Base-by-base conservation (phyloP, 2,329 filamentous ascomycete species). In the Elsinoe batatas region DNA sequence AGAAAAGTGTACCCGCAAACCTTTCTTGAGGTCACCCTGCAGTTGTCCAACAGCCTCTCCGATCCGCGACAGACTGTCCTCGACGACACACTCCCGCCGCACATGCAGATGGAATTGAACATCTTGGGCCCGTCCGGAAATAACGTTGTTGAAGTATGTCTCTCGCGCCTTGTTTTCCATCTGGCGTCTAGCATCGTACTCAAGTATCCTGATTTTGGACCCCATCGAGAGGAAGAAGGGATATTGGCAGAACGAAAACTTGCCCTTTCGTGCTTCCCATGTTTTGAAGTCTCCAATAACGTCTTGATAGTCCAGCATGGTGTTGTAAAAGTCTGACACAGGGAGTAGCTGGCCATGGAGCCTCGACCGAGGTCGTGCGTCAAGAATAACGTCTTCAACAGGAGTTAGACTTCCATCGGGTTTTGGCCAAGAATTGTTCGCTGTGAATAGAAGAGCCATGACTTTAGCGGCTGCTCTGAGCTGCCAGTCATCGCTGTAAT, bases 191-290 rank as follows among this genome's bases (percentile, higher is more conserved):
- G 89, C 88, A 69, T 96, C 91, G 64, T 94, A 81, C 65, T 95
- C 89, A 63, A 95, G 76, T 46, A 95, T 91, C 61, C 85, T 85
- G 57, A 93, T 95, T 70, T 96, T 96, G 26, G 90, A 86, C 75
- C 88, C 91, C 61, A 96, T 90, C 59, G 89, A 95, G 38, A 96
- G 76, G 62, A 95, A 84, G 64, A 95, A 94, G 0, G 91, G 89
- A 64, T 94, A 95, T 66, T 95, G 88, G 66, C 90, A 95, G 65
- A 96, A 95, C 0, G 87, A 81, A 66, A 95, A 95, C 61, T 83
- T 88, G 17, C 79, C 78, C 53, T 79, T 78, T 60, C 80, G 84
- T 3, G 81, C 79, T 66, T 95, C 90, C 91, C 91, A 96, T 8
- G 82, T 78, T 64, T 95, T 88, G 64, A 94, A 95, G 67, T 96